Conservation (phyloP, 2,329 filamentous ascomycete genomes). For the Xenosphaeropsis pyriputrescens region DNA sequence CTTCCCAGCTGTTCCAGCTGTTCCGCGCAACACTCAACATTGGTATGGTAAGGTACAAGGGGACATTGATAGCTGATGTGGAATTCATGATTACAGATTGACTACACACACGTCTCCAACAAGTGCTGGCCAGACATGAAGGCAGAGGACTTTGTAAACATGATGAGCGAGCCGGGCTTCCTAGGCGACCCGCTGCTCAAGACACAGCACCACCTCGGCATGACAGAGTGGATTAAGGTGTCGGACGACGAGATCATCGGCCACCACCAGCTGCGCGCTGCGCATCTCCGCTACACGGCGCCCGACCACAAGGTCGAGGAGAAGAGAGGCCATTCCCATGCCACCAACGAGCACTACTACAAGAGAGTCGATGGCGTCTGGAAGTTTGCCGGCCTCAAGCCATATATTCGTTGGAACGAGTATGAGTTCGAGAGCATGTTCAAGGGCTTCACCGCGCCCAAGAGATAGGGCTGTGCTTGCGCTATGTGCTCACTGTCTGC, state of each 20-base stretch:
- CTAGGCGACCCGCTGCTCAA: constrained; percentile 45
- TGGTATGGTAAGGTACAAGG: too few species aligned
- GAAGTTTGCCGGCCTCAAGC: constrained; percentile 16
- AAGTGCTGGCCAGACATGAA: constrained; percentile 46
- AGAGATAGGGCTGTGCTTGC: not conserved
- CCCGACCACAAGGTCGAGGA: constrained; percentile 7
- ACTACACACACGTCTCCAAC: constrained; percentile 53
- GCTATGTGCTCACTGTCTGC: too few species aligned
- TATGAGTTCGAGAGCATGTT: constrained; percentile 15
- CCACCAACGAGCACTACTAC: constrained; percentile 14
- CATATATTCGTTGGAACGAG: constrained; percentile 13
- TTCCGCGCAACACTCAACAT: not conserved
- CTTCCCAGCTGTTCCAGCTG: not conserved
- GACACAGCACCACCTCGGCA: constrained; percentile 52
- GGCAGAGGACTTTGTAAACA: constrained; percentile 42
- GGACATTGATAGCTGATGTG: not conserved
- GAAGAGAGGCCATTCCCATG: constrained; percentile 12
- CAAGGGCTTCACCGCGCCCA: constrained; percentile 5
- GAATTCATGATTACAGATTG: constrained; percentile 31
- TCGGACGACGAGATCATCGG: constrained; percentile 43
- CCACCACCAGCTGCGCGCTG: constrained; percentile 16
- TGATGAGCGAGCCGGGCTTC: constrained; percentile 40
- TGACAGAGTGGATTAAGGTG: constrained; percentile 39
- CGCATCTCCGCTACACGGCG: constrained; percentile 9
- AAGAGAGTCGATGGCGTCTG: constrained; percentile 12